These are phyloP conservation scores for Saccharomyces pastorianus DNA, from an alignment of 1,139 yeast species.

Conservation along the genomic window DNA sequence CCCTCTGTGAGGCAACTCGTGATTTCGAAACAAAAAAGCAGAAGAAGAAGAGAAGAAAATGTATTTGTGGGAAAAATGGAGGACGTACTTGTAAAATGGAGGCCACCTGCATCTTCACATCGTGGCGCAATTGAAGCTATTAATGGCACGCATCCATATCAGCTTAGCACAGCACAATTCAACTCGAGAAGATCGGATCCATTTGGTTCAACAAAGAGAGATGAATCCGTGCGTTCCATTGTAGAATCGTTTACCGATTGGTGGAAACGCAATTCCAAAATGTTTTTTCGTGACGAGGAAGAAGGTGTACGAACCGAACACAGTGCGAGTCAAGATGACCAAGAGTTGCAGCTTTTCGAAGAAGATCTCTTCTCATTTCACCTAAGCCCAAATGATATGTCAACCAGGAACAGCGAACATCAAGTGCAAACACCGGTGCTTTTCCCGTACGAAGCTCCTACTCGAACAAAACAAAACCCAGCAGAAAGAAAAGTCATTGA, in stretches of 20 bases:
- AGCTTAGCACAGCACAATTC: slow-evolving; percentile 3
- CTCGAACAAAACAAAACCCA: not conserved
- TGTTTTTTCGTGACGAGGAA: not conserved
- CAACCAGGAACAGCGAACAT: not conserved
- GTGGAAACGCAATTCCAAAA: slow-evolving; percentile 5
- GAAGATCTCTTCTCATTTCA: not conserved
- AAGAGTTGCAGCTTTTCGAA: not conserved
- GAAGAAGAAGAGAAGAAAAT: slow-evolving; percentile 28
- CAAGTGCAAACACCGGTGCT: not conserved
- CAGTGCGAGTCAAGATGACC: not conserved
- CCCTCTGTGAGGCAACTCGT: slow-evolving; percentile 28
- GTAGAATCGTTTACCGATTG: slow-evolving; percentile 5
- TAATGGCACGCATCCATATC: slow-evolving; percentile 25
- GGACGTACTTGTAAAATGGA: slow-evolving; percentile 45
- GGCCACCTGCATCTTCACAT: slow-evolving; percentile 41
- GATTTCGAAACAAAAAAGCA: slow-evolving; percentile 26
- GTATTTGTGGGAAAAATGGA: slow-evolving; percentile 41
- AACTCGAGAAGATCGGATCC: not conserved
- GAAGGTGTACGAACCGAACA: not conserved
- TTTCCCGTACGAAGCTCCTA: not conserved
- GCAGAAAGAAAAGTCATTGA: not conserved
- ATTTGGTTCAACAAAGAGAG: not conserved
- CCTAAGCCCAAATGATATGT: not conserved
- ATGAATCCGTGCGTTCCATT: not conserved
- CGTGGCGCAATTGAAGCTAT: slow-evolving; percentile 21